Evolutionary conservation across 2,329 filamentous ascomycete genomes (phyloP).

Genomic region (Aspergillus fischeri): DNA sequence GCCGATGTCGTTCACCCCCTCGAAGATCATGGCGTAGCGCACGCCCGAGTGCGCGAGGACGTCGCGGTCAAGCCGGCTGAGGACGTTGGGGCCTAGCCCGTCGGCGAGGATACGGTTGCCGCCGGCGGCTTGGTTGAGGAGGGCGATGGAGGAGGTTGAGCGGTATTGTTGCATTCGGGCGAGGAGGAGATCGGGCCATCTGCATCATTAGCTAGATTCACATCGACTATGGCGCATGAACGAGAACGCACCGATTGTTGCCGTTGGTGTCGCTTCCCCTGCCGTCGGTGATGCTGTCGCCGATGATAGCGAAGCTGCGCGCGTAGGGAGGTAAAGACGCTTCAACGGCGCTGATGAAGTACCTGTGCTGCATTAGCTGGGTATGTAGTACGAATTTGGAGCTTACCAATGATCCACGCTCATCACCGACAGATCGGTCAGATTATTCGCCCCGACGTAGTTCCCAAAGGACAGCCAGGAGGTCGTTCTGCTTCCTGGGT

Average conservation of each 20-base stretch:
- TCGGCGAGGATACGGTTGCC: constrained; percentile 63
- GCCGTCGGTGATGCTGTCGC: constrained; percentile 64
- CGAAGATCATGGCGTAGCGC: constrained; percentile 61
- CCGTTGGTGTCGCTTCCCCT: constrained; percentile 55
- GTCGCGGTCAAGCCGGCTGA: constrained; percentile 61
- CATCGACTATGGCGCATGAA: background rate
- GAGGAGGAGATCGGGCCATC: constrained; percentile 58
- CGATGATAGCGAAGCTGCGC: constrained; percentile 52
- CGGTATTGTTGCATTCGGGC: constrained; percentile 47
- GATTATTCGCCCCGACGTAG: constrained; percentile 46
- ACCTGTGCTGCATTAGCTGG: constrained; percentile 44
- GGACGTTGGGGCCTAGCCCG: constrained; percentile 58
- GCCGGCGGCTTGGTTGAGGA: constrained; percentile 64
- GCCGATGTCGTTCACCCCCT: constrained; percentile 68
- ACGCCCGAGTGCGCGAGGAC: constrained; percentile 56
- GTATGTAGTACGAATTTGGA: too few species aligned
- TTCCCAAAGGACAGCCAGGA: constrained; percentile 59
- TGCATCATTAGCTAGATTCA: constrained; percentile 2
- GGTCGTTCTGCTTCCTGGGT: constrained; percentile 62
- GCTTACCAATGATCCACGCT: constrained; percentile 42
- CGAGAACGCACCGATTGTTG: constrained; percentile 47
- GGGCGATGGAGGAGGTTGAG: constrained; percentile 47
- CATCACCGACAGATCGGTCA: constrained; percentile 37
- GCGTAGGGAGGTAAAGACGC: constrained; percentile 46
- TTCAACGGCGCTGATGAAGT: constrained; percentile 57